Conservation (phyloP, 179 eudicot genomes). For the Monotropa hypopitys region DNA sequence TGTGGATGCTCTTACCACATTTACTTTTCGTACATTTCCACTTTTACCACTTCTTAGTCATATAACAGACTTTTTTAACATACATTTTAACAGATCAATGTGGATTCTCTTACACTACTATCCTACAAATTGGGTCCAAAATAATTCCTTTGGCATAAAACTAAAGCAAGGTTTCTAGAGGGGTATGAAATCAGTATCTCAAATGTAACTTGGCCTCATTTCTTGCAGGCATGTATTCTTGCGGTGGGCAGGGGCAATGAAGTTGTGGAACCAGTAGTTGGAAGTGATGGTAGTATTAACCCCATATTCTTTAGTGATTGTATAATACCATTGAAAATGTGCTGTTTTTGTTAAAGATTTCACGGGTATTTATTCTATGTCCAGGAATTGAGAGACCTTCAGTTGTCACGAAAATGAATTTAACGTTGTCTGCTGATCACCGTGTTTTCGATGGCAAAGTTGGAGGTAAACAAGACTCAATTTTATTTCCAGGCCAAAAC, state of each 20-base stretch:
- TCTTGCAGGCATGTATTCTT: slow-evolving; percentile 75
- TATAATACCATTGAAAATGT: background rate
- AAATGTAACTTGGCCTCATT: slow-evolving; percentile 7
- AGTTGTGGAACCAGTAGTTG: slow-evolving; percentile 64
- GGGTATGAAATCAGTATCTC: background rate
- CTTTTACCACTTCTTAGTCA: background rate
- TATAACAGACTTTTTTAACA: background rate
- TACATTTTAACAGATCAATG: background rate
- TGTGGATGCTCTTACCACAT: too few relatives aligned
- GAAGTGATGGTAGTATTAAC: slow-evolving; percentile 50
- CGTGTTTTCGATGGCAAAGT: slow-evolving; percentile 93
- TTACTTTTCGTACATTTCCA: too few relatives aligned
- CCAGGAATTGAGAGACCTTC: slow-evolving; percentile 67
- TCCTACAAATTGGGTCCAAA: background rate
- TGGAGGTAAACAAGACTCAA: slow-evolving; percentile 46
- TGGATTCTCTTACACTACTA: background rate
- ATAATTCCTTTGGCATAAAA: background rate
- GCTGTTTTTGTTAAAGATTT: background rate
- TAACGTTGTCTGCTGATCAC: slow-evolving; percentile 93
- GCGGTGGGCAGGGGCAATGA: slow-evolving; percentile 94
- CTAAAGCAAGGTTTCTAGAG: background rate
- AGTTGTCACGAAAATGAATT: slow-evolving; percentile 66
- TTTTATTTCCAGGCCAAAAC: background rate
- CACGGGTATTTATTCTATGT: slow-evolving; percentile 4
- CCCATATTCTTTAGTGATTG: slow-evolving; percentile 4